phyloP scores from a whole-genome alignment of 352 stramenopile genomes.

The Peronospora tabacina region DNA sequence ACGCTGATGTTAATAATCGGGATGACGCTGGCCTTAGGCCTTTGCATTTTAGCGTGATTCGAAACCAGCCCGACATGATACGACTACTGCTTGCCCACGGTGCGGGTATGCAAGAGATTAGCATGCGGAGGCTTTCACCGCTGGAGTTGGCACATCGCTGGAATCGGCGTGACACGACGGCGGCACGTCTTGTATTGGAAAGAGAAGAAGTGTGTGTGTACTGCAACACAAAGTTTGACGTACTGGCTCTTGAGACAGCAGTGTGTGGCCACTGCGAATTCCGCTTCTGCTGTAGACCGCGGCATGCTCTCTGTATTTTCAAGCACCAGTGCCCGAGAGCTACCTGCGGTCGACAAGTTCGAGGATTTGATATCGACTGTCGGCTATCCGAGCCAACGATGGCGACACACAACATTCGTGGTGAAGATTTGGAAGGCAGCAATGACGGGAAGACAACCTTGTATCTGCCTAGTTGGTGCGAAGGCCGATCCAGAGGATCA shows the following conservation, averaged over 20 bases:
- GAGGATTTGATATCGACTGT: constrained; percentile 18
- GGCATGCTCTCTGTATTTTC: constrained; percentile 41
- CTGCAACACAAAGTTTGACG: constrained; percentile 70
- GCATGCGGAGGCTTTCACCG: constrained; percentile 40
- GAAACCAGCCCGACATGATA: constrained; percentile 69
- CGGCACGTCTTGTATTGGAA: constrained; percentile 54
- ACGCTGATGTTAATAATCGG: constrained; percentile 59
- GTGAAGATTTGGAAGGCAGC: constrained; percentile 17
- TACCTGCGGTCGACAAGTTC: constrained; percentile 8
- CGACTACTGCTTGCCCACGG: constrained; percentile 55
- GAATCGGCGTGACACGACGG: constrained; percentile 59
- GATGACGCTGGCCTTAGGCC: constrained; percentile 65
- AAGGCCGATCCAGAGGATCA: constrained; percentile 19
- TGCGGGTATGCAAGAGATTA: constrained; percentile 29
- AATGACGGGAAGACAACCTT: constrained; percentile 15
- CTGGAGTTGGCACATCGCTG: constrained; percentile 53
- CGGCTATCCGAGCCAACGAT: constrained; percentile 25
- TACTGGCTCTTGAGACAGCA: constrained; percentile 43
- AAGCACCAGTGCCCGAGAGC: constrained; percentile 53
- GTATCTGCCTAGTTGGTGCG: constrained; percentile 5
- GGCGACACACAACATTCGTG: constrained; percentile 16
- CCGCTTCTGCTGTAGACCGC: constrained; percentile 50
- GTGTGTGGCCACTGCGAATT: constrained; percentile 51
- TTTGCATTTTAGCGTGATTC: constrained; percentile 70
- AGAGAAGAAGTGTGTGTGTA: constrained; percentile 68